Evolutionary conservation across 345 rosid genomes (phyloP), one percentile per base, ranked within the genome.

Genomic region (Salix arbutifolia): DNA sequence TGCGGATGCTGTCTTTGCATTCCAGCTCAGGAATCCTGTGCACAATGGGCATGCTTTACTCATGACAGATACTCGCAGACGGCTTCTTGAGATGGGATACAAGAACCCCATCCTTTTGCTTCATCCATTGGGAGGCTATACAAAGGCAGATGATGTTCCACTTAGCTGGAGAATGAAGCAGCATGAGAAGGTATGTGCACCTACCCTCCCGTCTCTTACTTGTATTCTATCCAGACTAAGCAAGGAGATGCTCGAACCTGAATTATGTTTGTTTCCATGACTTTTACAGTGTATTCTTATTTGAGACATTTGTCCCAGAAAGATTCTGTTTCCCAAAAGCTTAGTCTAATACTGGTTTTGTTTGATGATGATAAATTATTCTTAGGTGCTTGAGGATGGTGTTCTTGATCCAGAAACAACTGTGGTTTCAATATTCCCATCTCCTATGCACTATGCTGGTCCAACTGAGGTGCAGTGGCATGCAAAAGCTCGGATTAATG

Each of bases 401-500:
- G 94, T 96, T 77, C 99, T 96, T 81, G 99, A 96, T 89, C 99
- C 99, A 44, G 97, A 93, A 82, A 96, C 98, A 4, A 96, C 99
- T 5, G 92, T 96, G 26, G 97, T 96, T 74, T 96, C 99, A 19
- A 93, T 96, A 75, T 96, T 96, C 84, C 99, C 99, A 4, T 96
- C 99, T 65, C 99, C 99, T 14, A 96, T 96, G 99, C 99, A 90
- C 81, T 96, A 96, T 76, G 98, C 97, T 44, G 99, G 99, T 76
- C 99, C 99, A 25, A 96, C 99, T 0, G 99, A 96, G 89, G 99
- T 96, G 79, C 99, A 96, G 81, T 96, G 99, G 99, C 99, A 96
- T 38, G 99, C 99, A 40, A 96, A 96, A 83, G 97, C 97, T 74
- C 89, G 99, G 76, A 93, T 96, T 75, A 96, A 96, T 77, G 99